phyloP scores from a whole-genome alignment of 352 stramenopile genomes.

The Pythium grandisporangium region DNA sequence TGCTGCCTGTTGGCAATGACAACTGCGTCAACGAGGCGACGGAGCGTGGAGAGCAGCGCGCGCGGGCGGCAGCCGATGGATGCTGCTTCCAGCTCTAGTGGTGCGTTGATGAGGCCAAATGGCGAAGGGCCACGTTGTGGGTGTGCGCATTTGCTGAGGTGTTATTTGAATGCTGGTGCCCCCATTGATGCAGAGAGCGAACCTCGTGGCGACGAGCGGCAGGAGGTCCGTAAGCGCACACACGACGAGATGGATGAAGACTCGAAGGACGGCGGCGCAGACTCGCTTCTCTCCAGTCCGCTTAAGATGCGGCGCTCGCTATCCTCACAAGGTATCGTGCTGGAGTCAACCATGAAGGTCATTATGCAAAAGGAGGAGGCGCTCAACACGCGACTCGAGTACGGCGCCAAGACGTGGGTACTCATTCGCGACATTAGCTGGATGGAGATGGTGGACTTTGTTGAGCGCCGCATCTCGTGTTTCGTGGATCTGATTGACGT shows the following conservation, averaged over 20 bases:
- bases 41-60: no score
- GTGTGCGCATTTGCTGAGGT: no score
- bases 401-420: constrained; percentile 25
- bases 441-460: constrained; percentile 16
- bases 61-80: no score
- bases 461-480: constrained; percentile 12
- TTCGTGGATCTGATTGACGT: constrained; percentile 26
- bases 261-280: neutral
- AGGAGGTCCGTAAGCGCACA: neutral
- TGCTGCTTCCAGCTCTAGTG: no score
- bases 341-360: constrained; percentile 18
- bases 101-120: no score
- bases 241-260: neutral
- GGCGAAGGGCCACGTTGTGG: no score
- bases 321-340: constrained; percentile 6
- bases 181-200: constrained; percentile 1
- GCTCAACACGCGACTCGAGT: constrained; percentile 29
- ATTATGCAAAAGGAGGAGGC: constrained; percentile 19
- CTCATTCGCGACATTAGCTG: constrained; percentile 11
- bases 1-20: no score
- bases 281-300: constrained; percentile 12
- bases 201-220: no score
- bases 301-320: constrained; percentile 14
- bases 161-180: no score
- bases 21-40: no score